Base-by-base conservation (phyloP, 345 rosid species). In the Arabidopsis arenosa region DNA sequence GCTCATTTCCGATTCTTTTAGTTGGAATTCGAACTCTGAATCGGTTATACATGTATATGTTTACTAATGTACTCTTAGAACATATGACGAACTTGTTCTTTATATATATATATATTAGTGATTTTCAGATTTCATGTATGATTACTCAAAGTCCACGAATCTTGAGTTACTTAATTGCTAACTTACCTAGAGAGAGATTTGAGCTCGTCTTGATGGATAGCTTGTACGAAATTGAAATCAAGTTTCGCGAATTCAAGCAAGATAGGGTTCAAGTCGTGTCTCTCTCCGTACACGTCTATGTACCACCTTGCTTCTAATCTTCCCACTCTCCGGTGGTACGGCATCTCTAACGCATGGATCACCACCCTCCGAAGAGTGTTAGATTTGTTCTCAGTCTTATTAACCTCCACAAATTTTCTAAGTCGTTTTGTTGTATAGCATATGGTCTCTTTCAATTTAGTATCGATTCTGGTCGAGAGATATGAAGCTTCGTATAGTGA, bases 301-400 rank as follows among this genome's bases (percentile, higher is more conserved):
- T 74, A 78, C 85, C 82, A 82, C 28, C 80, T 69, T 0, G 84
- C 78, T 47, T 85, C 85, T 61, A 75, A 44, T 51, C 86, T 77
- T 59, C 5, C 49, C 30, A 82, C 61, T 53, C 83, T 75, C 73
- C 77, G 73, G 51, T 83, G 83, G 35, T 77, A 44, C 0, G 89
- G 86, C 53, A 79, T 59, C 40, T 82, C 82, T 67, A 84, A 41
- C 9, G 84, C 84, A 64, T 74, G 85, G 0, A 37, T 68, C 44
- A 75, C 84, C 10, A 80, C 63, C 59, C 30, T 56, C 2, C 41
- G 64, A 64, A 78, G 11, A 59, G 32, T 28, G 32, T 57, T 32
- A 30, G 72, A 2, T 64, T 68, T 37, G 57, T 48, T 66, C 64
- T 33, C 66, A 3, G 9, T 48, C 35, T 56, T 35, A 13, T 63